Conservation (phyloP, 768 basidiomycete genomes). For the Pisolithus microcarpus region DNA sequence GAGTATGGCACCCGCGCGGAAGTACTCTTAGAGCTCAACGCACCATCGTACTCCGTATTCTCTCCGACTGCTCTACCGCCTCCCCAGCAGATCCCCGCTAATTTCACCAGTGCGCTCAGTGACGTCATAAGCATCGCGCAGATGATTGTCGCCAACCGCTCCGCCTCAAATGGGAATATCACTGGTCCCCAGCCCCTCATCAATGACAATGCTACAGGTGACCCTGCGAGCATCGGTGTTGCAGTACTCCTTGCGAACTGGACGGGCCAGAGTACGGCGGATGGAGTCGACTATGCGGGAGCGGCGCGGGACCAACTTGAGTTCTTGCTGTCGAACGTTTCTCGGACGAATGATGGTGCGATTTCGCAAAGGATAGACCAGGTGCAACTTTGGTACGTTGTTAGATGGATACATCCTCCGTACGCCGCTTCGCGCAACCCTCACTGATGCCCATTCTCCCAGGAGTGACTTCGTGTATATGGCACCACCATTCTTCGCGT, state of each 20-base stretch:
- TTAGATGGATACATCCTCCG: background rate
- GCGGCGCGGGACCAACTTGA: conserved; percentile 63
- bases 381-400: conserved; percentile 61
- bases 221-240: conserved; percentile 75
- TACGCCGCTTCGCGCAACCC: background rate
- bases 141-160: conserved; percentile 41
- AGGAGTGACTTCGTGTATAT: conserved; percentile 82
- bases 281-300: conserved; percentile 47
- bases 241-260: conserved; percentile 59
- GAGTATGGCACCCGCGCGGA: conserved; percentile 46
- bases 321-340: conserved; percentile 50
- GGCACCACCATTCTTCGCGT: conserved; percentile 83
- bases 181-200: conserved; percentile 51
- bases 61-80: conserved; percentile 23
- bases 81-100: conserved; percentile 15
- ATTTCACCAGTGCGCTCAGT: conserved; percentile 29
- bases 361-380: conserved; percentile 68
- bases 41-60: conserved; percentile 40
- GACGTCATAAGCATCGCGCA: conserved; percentile 54
- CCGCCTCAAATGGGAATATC: conserved; percentile 34
- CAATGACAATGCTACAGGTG: conserved; percentile 58
- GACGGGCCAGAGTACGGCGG: conserved; percentile 32
- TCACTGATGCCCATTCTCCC: background rate
- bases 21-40: conserved; percentile 44
- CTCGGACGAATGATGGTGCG: conserved; percentile 66